Evolutionary conservation across 176 grass and related monocot genomes (phyloP).

Genomic region (Thinopyrum elongatum): DNA sequence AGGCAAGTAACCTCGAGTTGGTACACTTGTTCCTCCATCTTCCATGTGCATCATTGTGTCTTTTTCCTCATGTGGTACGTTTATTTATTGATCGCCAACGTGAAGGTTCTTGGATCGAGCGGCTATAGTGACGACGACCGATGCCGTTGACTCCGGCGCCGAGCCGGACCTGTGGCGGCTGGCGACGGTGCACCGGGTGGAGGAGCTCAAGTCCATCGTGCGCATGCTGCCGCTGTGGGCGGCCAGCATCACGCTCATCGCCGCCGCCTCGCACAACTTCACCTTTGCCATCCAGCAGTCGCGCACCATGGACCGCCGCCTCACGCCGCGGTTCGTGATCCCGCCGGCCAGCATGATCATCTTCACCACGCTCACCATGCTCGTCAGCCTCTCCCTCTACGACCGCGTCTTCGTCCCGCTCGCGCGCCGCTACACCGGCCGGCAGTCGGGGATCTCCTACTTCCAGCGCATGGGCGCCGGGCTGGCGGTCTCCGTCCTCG

Average conservation of each 20-base stretch:
- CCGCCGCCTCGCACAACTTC: constrained; percentile 66
- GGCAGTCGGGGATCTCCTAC: constrained; percentile 35
- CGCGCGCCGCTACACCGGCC: neutral
- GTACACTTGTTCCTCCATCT: neutral
- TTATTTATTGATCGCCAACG: constrained; percentile 32
- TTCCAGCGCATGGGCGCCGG: constrained; percentile 92
- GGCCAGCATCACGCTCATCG: constrained; percentile 53
- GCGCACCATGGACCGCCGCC: constrained; percentile 71
- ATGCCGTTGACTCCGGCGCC: constrained; percentile 38
- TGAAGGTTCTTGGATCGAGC: constrained; percentile 80
- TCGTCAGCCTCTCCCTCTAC: constrained; percentile 61
- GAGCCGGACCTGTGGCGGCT: constrained; percentile 52
- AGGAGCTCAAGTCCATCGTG: constrained; percentile 85
- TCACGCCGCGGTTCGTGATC: constrained; percentile 55
- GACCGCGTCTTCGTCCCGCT: constrained; percentile 23
- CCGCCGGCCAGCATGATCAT: constrained; percentile 68
- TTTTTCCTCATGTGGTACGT: constrained; percentile 6
- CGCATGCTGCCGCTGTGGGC: constrained; percentile 71
- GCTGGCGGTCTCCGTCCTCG: constrained; percentile 44
- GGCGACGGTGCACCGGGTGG: constrained; percentile 76
- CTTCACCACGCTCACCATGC: constrained; percentile 61
- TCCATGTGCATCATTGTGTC: constrained; percentile 29
- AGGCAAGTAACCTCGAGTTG: constrained; percentile 39
- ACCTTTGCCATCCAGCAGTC: constrained; percentile 76
- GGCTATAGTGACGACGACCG: constrained; percentile 28